These are phyloP conservation scores for Mariannaea sp. DNA, from an alignment of 2,329 filamentous ascomycete genomes.

Conservation along the genomic window DNA sequence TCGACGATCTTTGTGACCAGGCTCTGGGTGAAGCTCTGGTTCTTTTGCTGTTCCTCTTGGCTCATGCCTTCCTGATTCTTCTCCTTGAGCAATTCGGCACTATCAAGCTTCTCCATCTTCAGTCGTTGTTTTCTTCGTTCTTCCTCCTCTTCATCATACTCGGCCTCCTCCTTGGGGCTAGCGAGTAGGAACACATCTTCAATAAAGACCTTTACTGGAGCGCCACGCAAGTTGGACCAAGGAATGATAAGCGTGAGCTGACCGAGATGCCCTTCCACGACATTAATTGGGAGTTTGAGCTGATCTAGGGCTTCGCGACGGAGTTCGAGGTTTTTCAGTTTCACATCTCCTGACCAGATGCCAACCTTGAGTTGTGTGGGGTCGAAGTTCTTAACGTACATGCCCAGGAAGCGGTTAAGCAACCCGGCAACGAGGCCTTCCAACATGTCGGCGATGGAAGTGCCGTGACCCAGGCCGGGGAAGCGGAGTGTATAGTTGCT, in stretches of 20 bases:
- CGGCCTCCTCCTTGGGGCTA: conserved; percentile 91
- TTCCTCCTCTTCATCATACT: conserved; percentile 93
- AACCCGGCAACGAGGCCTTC: conserved; percentile 95
- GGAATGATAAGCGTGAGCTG: conserved; percentile 91
- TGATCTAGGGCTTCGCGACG: conserved; percentile 95
- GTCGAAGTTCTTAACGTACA: conserved; percentile 99
- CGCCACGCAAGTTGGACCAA: conserved; percentile 94
- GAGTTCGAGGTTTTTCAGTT: conserved; percentile 88
- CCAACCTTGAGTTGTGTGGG: conserved; percentile 96
- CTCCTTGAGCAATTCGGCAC: conserved; percentile 92
- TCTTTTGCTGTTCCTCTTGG: conserved; percentile 94
- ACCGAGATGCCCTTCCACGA: conserved; percentile 92
- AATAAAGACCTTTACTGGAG: conserved; percentile 92
- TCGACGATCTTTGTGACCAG: conserved; percentile 96
- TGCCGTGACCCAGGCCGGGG: conserved; percentile 77
- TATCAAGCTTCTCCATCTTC: conserved; percentile 99
- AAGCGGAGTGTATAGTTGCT: conserved; percentile 26
- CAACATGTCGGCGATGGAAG: conserved; percentile 73
- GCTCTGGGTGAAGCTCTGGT: conserved; percentile 95
- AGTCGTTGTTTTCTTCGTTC: conserved; percentile 83
- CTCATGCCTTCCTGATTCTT: conserved; percentile 91
- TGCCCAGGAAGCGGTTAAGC: conserved; percentile 98
- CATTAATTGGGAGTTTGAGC: conserved; percentile 93
- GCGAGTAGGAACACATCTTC: conserved; percentile 96
- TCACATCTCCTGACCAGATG: conserved; percentile 98